Evolutionary conservation across 2,329 filamentous ascomycete species (phyloP), one percentile per base, ranked within the genome.

Genomic region (Nemania bipapillata): DNA sequence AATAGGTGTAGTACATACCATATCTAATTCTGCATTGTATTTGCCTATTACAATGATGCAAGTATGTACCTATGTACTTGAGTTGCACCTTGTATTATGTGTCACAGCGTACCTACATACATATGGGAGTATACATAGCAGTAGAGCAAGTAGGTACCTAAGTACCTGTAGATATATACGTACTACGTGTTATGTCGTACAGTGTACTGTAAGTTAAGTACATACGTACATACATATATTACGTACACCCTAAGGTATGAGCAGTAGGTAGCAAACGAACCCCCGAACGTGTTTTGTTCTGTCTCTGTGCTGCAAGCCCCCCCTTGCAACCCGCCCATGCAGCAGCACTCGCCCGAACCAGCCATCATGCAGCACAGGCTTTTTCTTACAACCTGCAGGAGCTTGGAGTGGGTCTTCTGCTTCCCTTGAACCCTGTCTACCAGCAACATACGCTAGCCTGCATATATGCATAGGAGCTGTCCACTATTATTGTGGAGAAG

Each of bases 271-370:
- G 32, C 45, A 66, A 52, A 57, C 42, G 52, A 56, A 65, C 65
- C 63, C 60, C 57, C 66, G 63, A 53, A 65, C n/a, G 59, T 58
- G 56, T 69, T 52, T 65, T 70, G 62, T 65, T 72, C 70, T 71
- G 63, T 67, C 22, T 64, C 30, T 61, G 30, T 62, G 22, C 37
- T 20, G 40, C 62, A 62, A 37, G 55, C 52, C 56, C 47, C 54
- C 53, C 58, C 68, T 57, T 66, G 70, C 49, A 67, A 65, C 54
- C 66, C 59, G 67, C 65, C 70, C 61, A 73, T 71, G 74, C 70
- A 72, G 71, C 70, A 68, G 70, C 72, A 67, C 42, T 70, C 63
- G 73, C 73, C 74, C 72, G 73, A 75, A 74, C 74, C 63, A 70
- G 69, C 72, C 72, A 72, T 70, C 66, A 71, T 69, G 67, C 65